Evolutionary conservation across 208 protist species (phyloP), one percentile per base, ranked within the genome.

Genomic region (Strigomonas oncopelti): DNA sequence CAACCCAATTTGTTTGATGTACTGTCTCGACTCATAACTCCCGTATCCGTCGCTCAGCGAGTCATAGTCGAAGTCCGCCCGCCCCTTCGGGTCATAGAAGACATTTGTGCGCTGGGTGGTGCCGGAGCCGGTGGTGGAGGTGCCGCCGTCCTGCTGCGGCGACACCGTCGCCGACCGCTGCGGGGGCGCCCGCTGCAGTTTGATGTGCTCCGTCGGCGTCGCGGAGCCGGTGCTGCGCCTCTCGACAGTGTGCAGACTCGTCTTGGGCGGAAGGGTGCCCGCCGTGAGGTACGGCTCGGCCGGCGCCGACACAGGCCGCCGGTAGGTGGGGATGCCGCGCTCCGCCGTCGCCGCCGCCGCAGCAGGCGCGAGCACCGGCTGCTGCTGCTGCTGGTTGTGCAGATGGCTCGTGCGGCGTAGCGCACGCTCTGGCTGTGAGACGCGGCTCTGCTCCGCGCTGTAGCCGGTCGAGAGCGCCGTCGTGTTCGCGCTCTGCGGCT

Each of bases 11-110:
- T 59, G 83, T 65, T 88, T 88, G 61, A 95, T 79, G 72, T 95
- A 95, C 65, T 92, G 78, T 31, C 81, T 77, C 1, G 85, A 88
- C 61, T 95, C 90, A 51, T 95, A 93, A 69, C 90, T 95, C 27
- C 85, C 86, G 65, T 91, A 92, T 20, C 86, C 90, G 42, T 95
- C 90, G 61, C 87, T 95, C 22, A 91, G 78, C 20, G 82, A 91
- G 72, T 95, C 90, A 34, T 86, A 78, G 18, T 84, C 42, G 29
- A 20, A 29, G 27, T n/a, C 16, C n/a, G 45, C 25, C 8, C 58
- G 28, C 25, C 20, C 29, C 38, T 57, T 51, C 45, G 65, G 29
- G 1, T 53, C 24, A 22, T 53, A n/a, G 27, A 58, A 13, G 32
- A 46, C 18, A 1, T 16, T 5, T 4, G 18, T 52, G 9, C 46